Evolutionary conservation across 108 stramenopile genomes (phyloP).

Genomic region (Nannochloropsis salina): DNA sequence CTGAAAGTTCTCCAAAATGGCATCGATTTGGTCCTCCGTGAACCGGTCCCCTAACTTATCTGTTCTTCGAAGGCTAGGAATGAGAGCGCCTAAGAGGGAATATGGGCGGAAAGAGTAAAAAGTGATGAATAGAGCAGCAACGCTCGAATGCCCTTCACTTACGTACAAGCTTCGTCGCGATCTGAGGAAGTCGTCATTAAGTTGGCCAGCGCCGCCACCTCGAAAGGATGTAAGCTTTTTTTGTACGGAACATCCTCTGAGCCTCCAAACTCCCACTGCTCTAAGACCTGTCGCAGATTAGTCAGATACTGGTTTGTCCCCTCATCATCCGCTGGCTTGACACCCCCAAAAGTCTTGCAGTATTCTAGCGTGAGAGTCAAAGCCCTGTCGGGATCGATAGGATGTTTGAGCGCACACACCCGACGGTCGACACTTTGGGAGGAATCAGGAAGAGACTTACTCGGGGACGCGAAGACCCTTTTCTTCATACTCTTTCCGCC

Average conservation of each 20-base stretch:
- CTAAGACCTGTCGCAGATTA: neutral
- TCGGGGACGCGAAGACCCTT: slow-evolving; percentile 17
- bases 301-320: slow-evolving; percentile 7
- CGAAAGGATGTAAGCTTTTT: slow-evolving; percentile 15
- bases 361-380: slow-evolving; percentile 6
- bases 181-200: slow-evolving; percentile 12
- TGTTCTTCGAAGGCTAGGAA: neutral
- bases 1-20: slow-evolving; percentile 20
- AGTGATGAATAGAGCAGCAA: neutral
- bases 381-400: neutral
- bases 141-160: neutral
- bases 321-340: neutral
- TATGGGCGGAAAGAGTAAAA: neutral
- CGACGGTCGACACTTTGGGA: too few species aligned
- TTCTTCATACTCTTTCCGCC: neutral
- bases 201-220: slow-evolving; percentile 2
- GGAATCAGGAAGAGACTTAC: neutral
- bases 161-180: neutral
- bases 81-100: neutral
- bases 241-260: neutral
- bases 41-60: slow-evolving; percentile 16
- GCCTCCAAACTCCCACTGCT: slow-evolving; percentile 13
- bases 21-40: neutral
- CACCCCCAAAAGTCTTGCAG: slow-evolving; percentile 1
- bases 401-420: too few species aligned